phyloP scores from a whole-genome alignment of 2,329 filamentous ascomycete species.

The Botrytis tulipae region DNA sequence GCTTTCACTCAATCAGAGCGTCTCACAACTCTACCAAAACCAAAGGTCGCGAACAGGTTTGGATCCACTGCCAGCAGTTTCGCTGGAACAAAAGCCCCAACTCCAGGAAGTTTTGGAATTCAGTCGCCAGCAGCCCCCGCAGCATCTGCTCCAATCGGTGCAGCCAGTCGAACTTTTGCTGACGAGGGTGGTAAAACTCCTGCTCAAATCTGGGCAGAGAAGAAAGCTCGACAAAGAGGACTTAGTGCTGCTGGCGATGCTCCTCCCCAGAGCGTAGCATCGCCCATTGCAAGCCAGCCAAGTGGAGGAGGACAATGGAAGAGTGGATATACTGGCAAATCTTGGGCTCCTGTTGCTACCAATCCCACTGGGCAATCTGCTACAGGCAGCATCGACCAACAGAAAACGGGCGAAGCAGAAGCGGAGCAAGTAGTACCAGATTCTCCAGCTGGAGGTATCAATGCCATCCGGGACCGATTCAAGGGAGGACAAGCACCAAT shows the following conservation, averaged over 20 bases:
- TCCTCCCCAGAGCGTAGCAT: constrained; percentile 44
- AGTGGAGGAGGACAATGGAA: constrained; percentile 80
- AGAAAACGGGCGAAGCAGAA: constrained; percentile 60
- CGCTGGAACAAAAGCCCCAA: constrained; percentile 83
- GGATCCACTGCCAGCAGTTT: constrained; percentile 67
- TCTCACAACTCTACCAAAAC: constrained; percentile 85
- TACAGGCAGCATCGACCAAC: constrained; percentile 49
- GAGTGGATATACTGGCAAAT: constrained; percentile 87
- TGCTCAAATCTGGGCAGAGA: constrained; percentile 95
- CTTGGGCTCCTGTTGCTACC: constrained; percentile 81
- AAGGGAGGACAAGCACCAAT: constrained; percentile 68
- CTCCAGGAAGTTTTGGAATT: constrained; percentile 67
- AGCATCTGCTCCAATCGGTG: constrained; percentile 63
- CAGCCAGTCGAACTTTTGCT: constrained; percentile 88
- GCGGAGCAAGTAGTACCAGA: constrained; percentile 50
- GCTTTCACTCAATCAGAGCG: constrained; percentile 76
- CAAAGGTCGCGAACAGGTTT: constrained; percentile 91
- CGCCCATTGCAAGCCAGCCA: constrained; percentile 63
- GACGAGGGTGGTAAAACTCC: constrained; percentile 95
- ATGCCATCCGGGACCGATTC: constrained; percentile 79
- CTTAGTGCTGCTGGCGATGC: constrained; percentile 50
- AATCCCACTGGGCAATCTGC: constrained; percentile 66
- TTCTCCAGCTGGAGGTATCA: constrained; percentile 63
- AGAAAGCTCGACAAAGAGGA: constrained; percentile 79
- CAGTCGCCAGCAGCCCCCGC: constrained; percentile 57